Percentiles rank a stretch among this genome's conserved stretches.
phyloP scores from a whole-genome alignment of 1,284 basidiomycete species.

The Trichosporon ovoides region DNA sequence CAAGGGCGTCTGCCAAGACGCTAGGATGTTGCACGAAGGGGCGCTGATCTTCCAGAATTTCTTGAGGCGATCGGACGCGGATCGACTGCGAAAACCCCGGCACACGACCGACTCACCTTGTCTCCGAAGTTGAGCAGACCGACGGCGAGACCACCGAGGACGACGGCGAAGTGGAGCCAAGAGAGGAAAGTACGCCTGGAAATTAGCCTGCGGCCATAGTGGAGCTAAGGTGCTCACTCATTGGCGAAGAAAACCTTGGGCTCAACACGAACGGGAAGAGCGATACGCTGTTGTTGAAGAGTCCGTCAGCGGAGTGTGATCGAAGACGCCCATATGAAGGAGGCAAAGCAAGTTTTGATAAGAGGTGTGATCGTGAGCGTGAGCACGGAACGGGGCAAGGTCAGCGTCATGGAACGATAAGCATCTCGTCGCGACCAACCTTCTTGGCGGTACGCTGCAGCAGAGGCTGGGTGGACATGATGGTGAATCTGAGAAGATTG shows the following conservation, averaged over 20 bases:
- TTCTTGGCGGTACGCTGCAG: constrained; percentile 93
- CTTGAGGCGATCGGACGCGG: neutral
- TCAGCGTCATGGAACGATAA: neutral
- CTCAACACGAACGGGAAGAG: constrained; percentile 87
- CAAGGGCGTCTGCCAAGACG: too few relatives aligned
- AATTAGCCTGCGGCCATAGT: neutral
- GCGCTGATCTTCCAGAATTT: too few relatives aligned
- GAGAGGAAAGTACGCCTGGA: constrained; percentile 72
- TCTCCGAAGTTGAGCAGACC: constrained; percentile 96
- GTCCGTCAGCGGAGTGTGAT: constrained; percentile 13
- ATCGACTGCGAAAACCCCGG: neutral
- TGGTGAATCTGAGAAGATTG: too few relatives aligned
- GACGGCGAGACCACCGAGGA: constrained; percentile 86
- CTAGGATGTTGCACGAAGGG: too few relatives aligned
- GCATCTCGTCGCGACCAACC: constrained; percentile 21
- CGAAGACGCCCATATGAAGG: neutral
- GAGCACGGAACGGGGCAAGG: too few relatives aligned
- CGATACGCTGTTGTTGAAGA: constrained; percentile 62
- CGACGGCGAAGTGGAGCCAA: constrained; percentile 94
- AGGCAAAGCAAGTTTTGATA: neutral
- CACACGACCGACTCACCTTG: constrained; percentile 57
- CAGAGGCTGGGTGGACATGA: constrained; percentile 97
- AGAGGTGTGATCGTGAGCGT: too few relatives aligned
- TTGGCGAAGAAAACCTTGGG: constrained; percentile 89
- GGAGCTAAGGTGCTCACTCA: too few relatives aligned